These are phyloP conservation scores for Pythium oligandrum DNA, from an alignment of 352 stramenopile genomes.

Conservation along the genomic window DNA sequence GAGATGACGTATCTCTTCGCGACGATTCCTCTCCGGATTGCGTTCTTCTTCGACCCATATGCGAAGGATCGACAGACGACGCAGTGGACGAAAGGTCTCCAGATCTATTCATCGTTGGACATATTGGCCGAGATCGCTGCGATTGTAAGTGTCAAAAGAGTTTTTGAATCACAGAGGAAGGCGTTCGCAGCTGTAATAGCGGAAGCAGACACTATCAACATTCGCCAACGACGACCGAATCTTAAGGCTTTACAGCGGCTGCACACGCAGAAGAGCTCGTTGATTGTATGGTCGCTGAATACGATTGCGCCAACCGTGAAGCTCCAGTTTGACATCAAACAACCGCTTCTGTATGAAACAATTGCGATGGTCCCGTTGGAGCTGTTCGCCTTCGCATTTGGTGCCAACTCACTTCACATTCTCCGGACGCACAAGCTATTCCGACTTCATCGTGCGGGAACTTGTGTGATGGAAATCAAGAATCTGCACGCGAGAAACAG, in stretches of 20 bases:
- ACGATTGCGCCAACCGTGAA: conserved; percentile 37
- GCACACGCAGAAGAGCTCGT: conserved; percentile 16
- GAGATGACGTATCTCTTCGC: conserved; percentile 38
- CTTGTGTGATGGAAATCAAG: conserved; percentile 42
- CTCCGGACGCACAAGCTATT: conserved; percentile 50
- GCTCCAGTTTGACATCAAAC: conserved; percentile 24
- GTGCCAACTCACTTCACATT: conserved; percentile 54
- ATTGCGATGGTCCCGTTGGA: conserved; percentile 50
- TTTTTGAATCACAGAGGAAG: conserved; percentile 35
- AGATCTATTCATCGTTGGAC: conserved; percentile 43
- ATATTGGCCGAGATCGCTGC: conserved; percentile 40
- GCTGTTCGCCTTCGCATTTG: conserved; percentile 30
- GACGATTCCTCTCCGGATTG: conserved; percentile 34
- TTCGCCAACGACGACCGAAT: too few species aligned
- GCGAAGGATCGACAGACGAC: conserved; percentile 1
- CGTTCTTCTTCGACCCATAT: conserved; percentile 39
- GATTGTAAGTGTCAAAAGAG: conserved; percentile 42
- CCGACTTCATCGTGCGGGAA: conserved; percentile 39
- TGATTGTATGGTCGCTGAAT: conserved; percentile 61
- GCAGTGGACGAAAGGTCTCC: conserved; percentile 43
- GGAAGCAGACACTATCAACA: conserved; percentile 9
- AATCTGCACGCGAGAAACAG: conserved; percentile 31
- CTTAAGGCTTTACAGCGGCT: too few species aligned
- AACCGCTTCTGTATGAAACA: conserved; percentile 35
- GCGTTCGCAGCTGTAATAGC: conserved; percentile 34